Evolutionary conservation across 2,329 filamentous ascomycete genomes (phyloP), one percentile per base, ranked within the genome.

Genomic region (Diaporthe destruens): DNA sequence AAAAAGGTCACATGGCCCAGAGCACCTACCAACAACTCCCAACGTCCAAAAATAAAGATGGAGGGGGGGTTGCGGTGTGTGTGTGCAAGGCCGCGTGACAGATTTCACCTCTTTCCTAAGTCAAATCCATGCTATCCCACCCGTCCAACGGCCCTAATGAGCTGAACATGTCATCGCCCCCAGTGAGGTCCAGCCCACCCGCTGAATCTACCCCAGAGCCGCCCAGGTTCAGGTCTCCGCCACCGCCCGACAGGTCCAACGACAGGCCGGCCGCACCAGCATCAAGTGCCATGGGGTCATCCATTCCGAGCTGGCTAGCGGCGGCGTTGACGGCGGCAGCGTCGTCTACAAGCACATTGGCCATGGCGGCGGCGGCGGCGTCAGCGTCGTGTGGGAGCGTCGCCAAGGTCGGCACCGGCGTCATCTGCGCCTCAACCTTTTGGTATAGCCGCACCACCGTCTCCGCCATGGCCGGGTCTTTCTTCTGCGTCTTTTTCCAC

Each of bases 391-490:
- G 67, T 14, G 71, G 55, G 55, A 72, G 51, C 51, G 72, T 42
- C 25, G 63, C 68, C 29, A 69, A 69, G 25, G 66, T 23, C 36
- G 72, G 59, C 2, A 65, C 66, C 8, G 72, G 75, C 44, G 84
- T 82, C 84, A 93, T 86, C 78, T 92, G 91, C n/a, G 87, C 86
- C 80, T 94, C 91, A 14, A 93, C 90, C 2, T 87, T 85, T 34
- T 91, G 85, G 78, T 92, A 85, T 9, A 93, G 85, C 9, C 91
- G 88, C 12, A 92, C 88, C 18, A 90, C 82, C 11, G 87, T 87
- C 79, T 93, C 91, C 1, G 90, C 90, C 56, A 88, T 82, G 23
- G 83, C 81, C 1, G 85, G 82, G 72, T 92, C 90, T n/a, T 82
- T 83, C 76, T 87, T 87, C 49, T 90, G 87, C 0, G 90, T 82